phyloP scores from a whole-genome alignment of 805 yeast species.

The Wickerhamomyces queroliae region DNA sequence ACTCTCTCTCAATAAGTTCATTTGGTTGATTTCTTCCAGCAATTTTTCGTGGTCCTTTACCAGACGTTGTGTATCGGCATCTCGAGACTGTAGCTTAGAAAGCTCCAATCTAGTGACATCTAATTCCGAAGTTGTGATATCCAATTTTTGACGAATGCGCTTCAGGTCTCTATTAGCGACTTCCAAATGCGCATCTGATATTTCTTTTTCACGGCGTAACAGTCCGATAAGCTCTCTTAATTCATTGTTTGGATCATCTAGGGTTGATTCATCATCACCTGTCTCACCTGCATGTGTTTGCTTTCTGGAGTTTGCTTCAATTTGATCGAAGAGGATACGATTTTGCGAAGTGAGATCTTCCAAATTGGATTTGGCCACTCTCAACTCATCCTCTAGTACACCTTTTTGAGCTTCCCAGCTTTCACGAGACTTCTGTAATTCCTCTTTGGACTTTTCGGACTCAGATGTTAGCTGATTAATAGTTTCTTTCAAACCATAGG shows the following conservation, averaged over 20 bases:
- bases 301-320: constrained; percentile 37
- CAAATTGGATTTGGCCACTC: constrained; percentile 36
- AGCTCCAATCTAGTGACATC: constrained; percentile 46
- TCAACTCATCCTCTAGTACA: constrained; percentile 41
- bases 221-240: constrained; percentile 51
- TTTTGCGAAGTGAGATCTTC: constrained; percentile 65
- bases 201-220: constrained; percentile 72
- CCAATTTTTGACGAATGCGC: constrained; percentile 45
- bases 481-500: constrained; percentile 23
- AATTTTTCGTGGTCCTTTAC: constrained; percentile 38
- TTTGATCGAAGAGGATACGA: constrained; percentile 58
- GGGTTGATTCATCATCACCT: constrained; percentile 1
- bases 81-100: constrained; percentile 29
- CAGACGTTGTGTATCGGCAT: constrained; percentile 16
- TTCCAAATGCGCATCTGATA: constrained; percentile 54
- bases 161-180: constrained; percentile 47
- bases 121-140: constrained; percentile 42
- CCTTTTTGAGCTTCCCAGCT: constrained; percentile 41
- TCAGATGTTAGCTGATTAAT: constrained; percentile 21
- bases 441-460: constrained; percentile 25
- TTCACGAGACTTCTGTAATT: constrained; percentile 31
- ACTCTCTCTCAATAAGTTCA: constrained; percentile 62
- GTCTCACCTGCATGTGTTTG: constrained; percentile 2
- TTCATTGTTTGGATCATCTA: constrained; percentile 22
- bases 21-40: constrained; percentile 49